Evolutionary conservation across 2,329 filamentous ascomycete genomes (phyloP), one percentile per base, ranked within the genome.

Genomic region (Cercospora zeina): DNA sequence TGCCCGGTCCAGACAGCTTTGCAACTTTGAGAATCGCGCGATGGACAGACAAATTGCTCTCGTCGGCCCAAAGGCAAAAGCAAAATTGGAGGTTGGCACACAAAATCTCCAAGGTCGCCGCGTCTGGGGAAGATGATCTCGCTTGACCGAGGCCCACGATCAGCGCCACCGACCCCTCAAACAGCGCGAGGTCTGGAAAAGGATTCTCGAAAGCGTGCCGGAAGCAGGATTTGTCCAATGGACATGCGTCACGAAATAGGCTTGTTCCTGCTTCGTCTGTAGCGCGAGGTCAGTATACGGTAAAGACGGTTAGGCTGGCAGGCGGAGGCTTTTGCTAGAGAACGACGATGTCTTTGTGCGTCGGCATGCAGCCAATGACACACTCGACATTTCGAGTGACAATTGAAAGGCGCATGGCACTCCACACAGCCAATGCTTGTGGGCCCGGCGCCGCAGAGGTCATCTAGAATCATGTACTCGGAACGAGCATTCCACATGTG

Each of bases 91-190:
- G 27, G 30, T 33, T 53, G 31, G 49, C 49, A 31, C 5, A 8
- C 30, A 11, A n/a, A 33, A 34, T 53, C 14, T 31, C 37, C 36
- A 8, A 19, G 2, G 54, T 53, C 47, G 56, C 56, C 56, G 53
- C 56, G 56, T 59, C 53, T 49, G 39, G 31, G 13, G 14, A 34
- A 47, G 27, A 47, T 34, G 5, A 50, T 54, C 4, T 16, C n/a
- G 9, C 34, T 3, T 19, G 55, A 50, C 55, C 55, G 55, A 58
- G 55, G 55, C 42, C 36, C 24, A 36, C 24, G 56, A 59, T 59
- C 56, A 59, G 56, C 56, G 56, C 56, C 56, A 59, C 56, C 56
- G 24, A 59, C 56, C 56, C 47, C 56, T 59, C 56, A 51, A 30
- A 42, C 11, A 16, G 31, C 31, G 14, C 37, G 56, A 59, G 34